Conservation (phyloP, 805 yeast genomes). For the Wickerhamomyces rabaulensis region DNA sequence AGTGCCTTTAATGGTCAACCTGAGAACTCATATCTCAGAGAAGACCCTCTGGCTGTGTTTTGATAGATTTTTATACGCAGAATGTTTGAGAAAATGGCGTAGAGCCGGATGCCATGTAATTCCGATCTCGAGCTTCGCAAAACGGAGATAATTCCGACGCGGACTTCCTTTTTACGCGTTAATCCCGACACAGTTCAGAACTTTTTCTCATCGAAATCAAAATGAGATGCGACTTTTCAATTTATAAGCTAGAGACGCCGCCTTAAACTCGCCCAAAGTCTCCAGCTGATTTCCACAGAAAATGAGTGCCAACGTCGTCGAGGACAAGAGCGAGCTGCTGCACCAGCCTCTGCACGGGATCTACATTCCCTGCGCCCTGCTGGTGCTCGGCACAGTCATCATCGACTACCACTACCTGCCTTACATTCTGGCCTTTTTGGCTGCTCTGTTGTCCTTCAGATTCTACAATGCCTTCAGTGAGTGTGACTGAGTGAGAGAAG, state of each 20-base stretch:
- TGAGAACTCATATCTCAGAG: too few species aligned
- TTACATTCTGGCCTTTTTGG: conserved; percentile 31
- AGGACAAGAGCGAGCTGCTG: conserved; percentile 47
- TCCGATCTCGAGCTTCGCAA: background rate
- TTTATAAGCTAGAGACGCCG: background rate
- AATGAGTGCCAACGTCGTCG: conserved; percentile 3
- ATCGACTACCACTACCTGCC: conserved; percentile 48
- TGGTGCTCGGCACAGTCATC: conserved; percentile 55
- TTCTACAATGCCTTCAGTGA: conserved; percentile 28
- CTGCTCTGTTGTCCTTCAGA: conserved; percentile 34
- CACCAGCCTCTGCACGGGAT: conserved; percentile 74
- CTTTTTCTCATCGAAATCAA: background rate
- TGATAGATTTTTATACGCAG: too few species aligned
- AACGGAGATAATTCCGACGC: background rate
- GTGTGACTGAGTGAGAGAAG: background rate
- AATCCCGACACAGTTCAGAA: background rate
- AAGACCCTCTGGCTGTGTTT: too few species aligned
- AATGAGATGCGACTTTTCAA: background rate
- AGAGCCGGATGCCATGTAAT: too few species aligned
- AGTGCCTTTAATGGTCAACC: too few species aligned
- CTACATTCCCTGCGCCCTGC: conserved; percentile 60
- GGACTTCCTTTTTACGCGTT: background rate
- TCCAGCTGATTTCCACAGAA: background rate
- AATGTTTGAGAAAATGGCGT: too few species aligned
- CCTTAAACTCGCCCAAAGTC: too few species aligned